Base-by-base conservation (phyloP, 2,329 filamentous ascomycete species). In the Fusarium nelsonii region DNA sequence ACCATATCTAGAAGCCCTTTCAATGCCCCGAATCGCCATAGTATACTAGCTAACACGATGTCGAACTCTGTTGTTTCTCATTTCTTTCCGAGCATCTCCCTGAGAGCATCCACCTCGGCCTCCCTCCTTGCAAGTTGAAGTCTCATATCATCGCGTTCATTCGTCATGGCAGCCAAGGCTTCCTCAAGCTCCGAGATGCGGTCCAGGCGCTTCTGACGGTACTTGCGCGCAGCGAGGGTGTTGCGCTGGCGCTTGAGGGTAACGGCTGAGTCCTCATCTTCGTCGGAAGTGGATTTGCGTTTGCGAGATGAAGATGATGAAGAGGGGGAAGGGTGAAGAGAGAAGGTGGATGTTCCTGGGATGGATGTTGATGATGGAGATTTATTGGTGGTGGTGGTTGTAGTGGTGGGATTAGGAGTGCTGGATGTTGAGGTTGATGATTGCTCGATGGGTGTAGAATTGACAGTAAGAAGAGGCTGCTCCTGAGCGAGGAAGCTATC, bases 151-250 rank as follows among this genome's bases (percentile, higher is more conserved):
- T 92, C 90, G 18, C 89, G 80, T 74, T 92, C 90, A 48, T 83
- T 78, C 61, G 85, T 86, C 74, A 89, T 84, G 43, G 85, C 83
- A 46, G 84, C 84, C 41, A 92, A 79, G 20, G 87, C 84, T 10
- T 80, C 77, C 77, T 92, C 90, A 33, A 92, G 82, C 64, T 87
- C 85, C 28, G 79, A 80, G 76, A 91, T 87, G 65, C 89, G 87
- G 71, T 92, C 90, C 34, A 92, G 83, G 45, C 89, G 87, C 76
- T 90, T 91, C 76, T 92, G 90, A 28, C 90, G 87, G 75, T 91
- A 92, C 65, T 90, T 89, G 65, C 89, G 85, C 32, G 90, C 90
- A n/a, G 90, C 90, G 65, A 91, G 83, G 15, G 90, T 92, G 77
- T 92, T 92, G 65, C 87, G 85, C 65, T 87, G 86, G 30, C 90